These are phyloP conservation scores for Sequoiadendron giganteum DNA, from an alignment of 75 land plant genomes.

Conservation along the genomic window DNA sequence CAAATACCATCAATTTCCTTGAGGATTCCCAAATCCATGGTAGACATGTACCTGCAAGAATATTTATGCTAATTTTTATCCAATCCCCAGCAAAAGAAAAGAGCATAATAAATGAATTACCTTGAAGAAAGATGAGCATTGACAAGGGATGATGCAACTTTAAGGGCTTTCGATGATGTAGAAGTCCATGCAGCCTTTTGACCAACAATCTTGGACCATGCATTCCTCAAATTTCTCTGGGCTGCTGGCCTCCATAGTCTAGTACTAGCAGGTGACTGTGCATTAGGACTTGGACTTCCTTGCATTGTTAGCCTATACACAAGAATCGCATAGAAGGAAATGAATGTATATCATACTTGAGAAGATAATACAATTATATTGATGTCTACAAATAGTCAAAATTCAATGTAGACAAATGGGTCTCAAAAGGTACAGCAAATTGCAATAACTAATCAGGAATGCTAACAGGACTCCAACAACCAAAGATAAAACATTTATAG, in stretches of 20 bases:
- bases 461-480: not conserved
- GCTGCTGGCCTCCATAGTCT: conserved; percentile 87
- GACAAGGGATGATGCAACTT: conserved; percentile 58
- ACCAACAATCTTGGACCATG: conserved; percentile 56
- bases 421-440: not conserved
- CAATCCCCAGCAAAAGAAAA: not conserved
- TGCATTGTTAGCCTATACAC: conserved; percentile 7
- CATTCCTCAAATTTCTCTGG: conserved; percentile 63
- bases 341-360: not conserved
- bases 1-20: conserved; percentile 42
- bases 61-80: not conserved
- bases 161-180: conserved; percentile 38
- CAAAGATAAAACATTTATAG: too few species aligned
- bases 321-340: not conserved
- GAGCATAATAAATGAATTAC: conserved; percentile 20
- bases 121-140: conserved; percentile 53
- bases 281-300: conserved; percentile 14
- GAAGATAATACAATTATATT: not conserved
- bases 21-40: conserved; percentile 57
- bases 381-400: not conserved
- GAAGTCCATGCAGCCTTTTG: conserved; percentile 47
- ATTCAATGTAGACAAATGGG: not conserved
- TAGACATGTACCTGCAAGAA: conserved; percentile 37
- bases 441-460: not conserved
- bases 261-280: conserved; percentile 18